These are phyloP conservation scores for Crithidia acanthocephali DNA, from an alignment of 208 protist species.

Conservation along the genomic window DNA sequence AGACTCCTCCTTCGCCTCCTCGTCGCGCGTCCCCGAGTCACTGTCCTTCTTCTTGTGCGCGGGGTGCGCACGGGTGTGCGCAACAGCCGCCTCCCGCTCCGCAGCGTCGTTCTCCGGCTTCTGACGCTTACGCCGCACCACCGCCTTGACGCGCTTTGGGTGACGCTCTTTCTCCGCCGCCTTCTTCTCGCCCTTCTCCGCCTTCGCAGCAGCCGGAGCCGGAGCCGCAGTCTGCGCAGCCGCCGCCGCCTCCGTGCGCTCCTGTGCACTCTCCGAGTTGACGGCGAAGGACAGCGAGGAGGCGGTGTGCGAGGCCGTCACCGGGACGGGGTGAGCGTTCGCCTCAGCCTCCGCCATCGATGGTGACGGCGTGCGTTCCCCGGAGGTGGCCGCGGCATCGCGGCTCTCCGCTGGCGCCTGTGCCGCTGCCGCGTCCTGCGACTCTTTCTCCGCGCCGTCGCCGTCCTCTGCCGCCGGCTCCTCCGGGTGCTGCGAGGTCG, in stretches of 20 bases:
- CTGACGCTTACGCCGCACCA: slow-evolving; percentile 13
- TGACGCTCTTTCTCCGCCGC: neutral
- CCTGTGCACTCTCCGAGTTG: neutral
- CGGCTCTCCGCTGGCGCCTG: neutral
- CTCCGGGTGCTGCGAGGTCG: neutral
- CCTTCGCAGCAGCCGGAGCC: no score
- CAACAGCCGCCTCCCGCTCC: neutral
- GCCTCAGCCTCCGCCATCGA: neutral
- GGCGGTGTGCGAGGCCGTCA: slow-evolving; percentile 1
- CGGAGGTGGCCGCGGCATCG: neutral
- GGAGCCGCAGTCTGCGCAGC: no score
- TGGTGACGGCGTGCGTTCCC: neutral
- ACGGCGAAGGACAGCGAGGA: slow-evolving; percentile 7
- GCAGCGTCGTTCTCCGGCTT: slow-evolving; percentile 7
- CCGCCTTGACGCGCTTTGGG: slow-evolving; percentile 14
- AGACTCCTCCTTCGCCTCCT: neutral
- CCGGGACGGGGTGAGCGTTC: neutral
- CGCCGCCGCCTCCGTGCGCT: neutral
- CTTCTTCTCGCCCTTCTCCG: neutral
- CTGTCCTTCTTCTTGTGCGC: neutral
- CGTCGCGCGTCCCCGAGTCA: neutral
- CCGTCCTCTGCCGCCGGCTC: neutral
- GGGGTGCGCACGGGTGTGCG: neutral
- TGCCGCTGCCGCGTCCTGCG: neutral
- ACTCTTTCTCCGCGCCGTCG: neutral